Base-by-base conservation (phyloP, 345 rosid species). In the Microthlaspi erraticum region DNA sequence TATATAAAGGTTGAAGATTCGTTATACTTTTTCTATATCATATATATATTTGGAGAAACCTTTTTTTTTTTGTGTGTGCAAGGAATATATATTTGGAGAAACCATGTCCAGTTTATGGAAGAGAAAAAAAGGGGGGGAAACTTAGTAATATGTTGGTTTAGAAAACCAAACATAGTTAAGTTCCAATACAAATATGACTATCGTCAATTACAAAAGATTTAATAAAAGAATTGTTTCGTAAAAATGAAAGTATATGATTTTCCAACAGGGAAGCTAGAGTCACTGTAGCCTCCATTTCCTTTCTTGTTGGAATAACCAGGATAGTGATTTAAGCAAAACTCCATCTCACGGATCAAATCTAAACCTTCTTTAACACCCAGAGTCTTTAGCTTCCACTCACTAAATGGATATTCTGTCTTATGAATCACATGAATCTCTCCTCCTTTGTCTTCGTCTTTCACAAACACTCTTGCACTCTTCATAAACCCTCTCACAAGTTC, bases 341-440 rank as follows among this genome's bases (percentile, higher is more conserved):
- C 18, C 1, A 53, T 34, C 72, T 77, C 23, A 9, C 32, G 55
- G 3, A 57, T 37, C 23, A 82, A 65, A 8, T 20, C 6, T 34
- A 82, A 76, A 34, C 87, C 83, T 17, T 42, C 77, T 19, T 73
- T 76, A 1, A 58, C 46, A 6, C 82, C 85, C 0, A 84, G 29
- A 3, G 44, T 20, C 75, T 18, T 67, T 20, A 84, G 69, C 49
- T 82, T 63, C 93, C 87, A 86, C 12, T 10, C 16, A 4, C 32
- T 31, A 53, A 77, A 90, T 32, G 89, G 90, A 56, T 79, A 38
- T 11, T 70, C 64, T 0, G 81, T 81, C 64, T 81, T 83, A 57
- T 84, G 91, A n/a, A 85, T 67, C 33, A 80, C 73, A 44, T 86
- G 91, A 31, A 84, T 76, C 66, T 87, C 82, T 3, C 96, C 89